phyloP scores from a whole-genome alignment of 257 asterid genomes.

The Apocynum venetum region DNA sequence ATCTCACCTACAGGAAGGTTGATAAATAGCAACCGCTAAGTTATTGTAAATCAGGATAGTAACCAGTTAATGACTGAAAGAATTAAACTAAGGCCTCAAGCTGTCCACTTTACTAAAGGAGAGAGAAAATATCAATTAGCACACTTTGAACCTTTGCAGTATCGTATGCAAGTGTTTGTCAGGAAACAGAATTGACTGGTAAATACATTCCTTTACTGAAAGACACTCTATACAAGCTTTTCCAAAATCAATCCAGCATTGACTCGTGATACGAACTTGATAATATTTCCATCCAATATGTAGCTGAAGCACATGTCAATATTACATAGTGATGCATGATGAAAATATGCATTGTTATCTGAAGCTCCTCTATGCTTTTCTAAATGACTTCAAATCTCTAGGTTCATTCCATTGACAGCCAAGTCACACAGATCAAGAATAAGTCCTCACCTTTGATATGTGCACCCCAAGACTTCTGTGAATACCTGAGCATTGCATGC shows the following conservation, averaged over 20 bases:
- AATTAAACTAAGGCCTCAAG: background rate
- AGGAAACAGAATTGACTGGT: background rate
- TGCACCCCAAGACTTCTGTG: conserved; percentile 99
- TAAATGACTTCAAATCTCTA: background rate
- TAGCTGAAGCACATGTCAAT: background rate
- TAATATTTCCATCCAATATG: background rate
- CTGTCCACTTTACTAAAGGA: background rate
- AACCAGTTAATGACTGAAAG: background rate
- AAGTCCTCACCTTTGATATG: conserved; percentile 80
- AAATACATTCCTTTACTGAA: background rate
- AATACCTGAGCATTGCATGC: conserved; percentile 99
- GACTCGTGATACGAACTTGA: background rate
- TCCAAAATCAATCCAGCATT: background rate
- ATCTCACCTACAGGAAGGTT: conserved; percentile 66
- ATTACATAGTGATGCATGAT: background rate
- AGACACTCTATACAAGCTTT: background rate
- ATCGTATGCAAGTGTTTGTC: background rate
- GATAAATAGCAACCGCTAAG: conserved; percentile 14
- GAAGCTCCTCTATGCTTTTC: background rate
- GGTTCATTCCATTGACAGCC: background rate
- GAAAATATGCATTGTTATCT: background rate
- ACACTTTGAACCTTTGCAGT: background rate
- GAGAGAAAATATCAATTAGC: background rate
- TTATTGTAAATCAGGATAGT: conserved; percentile 4
- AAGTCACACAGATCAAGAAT: conserved; percentile 5